These are phyloP conservation scores for Fusarium tjaetaba DNA, from an alignment of 2,329 filamentous ascomycete species.

Conservation along the genomic window DNA sequence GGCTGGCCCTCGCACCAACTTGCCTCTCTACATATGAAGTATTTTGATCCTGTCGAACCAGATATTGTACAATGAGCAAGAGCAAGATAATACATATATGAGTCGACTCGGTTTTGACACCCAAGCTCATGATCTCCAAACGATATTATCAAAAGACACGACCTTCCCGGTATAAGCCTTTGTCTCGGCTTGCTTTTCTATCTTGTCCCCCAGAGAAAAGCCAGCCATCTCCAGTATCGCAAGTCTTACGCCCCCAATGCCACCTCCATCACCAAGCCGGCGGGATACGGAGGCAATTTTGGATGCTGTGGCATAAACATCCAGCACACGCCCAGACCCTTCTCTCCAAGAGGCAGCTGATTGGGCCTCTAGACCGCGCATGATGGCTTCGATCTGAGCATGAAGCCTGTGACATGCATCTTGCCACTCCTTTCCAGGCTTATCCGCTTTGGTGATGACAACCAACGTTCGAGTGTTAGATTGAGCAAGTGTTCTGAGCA, in stretches of 20 bases:
- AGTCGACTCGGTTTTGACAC: neutral
- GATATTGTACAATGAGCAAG: neutral
- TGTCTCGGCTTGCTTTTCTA: slow-evolving; percentile 50
- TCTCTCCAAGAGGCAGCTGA: slow-evolving; percentile 44
- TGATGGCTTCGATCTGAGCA: slow-evolving; percentile 40
- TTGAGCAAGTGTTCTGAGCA: slow-evolving; percentile 58
- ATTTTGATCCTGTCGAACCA: neutral
- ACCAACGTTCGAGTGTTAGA: slow-evolving; percentile 58
- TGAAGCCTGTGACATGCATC: slow-evolving; percentile 43
- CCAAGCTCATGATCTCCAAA: slow-evolving; percentile 45
- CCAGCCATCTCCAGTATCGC: slow-evolving; percentile 56
- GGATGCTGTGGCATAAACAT: slow-evolving; percentile 52
- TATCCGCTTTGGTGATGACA: slow-evolving; percentile 68
- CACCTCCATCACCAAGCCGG: slow-evolving; percentile 49
- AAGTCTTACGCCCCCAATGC: slow-evolving; percentile 52
- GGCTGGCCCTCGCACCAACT: neutral
- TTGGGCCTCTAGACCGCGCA: slow-evolving; percentile 37
- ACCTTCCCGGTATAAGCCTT: slow-evolving; percentile 49
- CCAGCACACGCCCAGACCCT: slow-evolving; percentile 43
- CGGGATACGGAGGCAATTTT: slow-evolving; percentile 46
- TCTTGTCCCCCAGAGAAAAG: slow-evolving; percentile 43
- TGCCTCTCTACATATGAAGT: neutral
- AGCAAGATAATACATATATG: neutral
- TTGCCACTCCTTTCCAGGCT: slow-evolving; percentile 49
- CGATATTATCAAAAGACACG: slow-evolving; percentile 53